Evolutionary conservation across 2,329 filamentous ascomycete genomes (phyloP).

Genomic region (Sodiomyces alkalinus): DNA sequence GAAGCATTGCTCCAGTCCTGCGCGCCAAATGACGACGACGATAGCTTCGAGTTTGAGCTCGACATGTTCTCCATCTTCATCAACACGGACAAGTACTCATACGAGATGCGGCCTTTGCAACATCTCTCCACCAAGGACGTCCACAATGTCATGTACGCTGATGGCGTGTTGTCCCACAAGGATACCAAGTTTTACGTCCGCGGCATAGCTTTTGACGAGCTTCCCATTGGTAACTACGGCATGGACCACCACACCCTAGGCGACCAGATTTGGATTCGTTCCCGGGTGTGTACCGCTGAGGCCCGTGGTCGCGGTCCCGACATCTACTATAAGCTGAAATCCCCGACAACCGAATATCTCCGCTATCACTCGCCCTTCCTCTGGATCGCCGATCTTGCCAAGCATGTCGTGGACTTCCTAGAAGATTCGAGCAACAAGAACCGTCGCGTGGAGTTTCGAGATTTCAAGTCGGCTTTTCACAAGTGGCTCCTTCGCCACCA

Average conservation of each 20-base stretch:
- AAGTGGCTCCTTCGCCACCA: constrained; percentile 38
- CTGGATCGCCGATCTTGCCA: constrained; percentile 57
- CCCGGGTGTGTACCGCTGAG: constrained; percentile 13
- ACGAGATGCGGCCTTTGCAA: constrained; percentile 41
- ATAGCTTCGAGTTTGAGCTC: constrained; percentile 33
- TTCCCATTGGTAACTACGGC: constrained; percentile 55
- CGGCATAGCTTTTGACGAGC: constrained; percentile 35
- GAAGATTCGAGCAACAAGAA: constrained; percentile 13
- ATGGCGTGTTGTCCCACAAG: constrained; percentile 40
- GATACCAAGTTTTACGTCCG: constrained; percentile 32
- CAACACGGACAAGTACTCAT: constrained; percentile 12
- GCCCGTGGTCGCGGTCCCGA: too few species aligned
- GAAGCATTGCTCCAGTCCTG: constrained; percentile 12
- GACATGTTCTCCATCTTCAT: constrained; percentile 45
- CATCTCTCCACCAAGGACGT: constrained; percentile 24
- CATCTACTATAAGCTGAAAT: constrained; percentile 49
- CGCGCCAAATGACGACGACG: constrained; percentile 9
- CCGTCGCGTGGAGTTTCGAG: constrained; percentile 28
- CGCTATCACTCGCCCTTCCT: constrained; percentile 48
- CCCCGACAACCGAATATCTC: constrained; percentile 43
- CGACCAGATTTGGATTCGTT: constrained; percentile 49
- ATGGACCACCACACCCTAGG: constrained; percentile 27
- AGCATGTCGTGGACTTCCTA: constrained; percentile 58
- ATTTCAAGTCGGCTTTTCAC: constrained; percentile 44
- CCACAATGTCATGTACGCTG: constrained; percentile 33